phyloP scores from a whole-genome alignment of 1,284 basidiomycete species.

The Gymnopus androsaceus region DNA sequence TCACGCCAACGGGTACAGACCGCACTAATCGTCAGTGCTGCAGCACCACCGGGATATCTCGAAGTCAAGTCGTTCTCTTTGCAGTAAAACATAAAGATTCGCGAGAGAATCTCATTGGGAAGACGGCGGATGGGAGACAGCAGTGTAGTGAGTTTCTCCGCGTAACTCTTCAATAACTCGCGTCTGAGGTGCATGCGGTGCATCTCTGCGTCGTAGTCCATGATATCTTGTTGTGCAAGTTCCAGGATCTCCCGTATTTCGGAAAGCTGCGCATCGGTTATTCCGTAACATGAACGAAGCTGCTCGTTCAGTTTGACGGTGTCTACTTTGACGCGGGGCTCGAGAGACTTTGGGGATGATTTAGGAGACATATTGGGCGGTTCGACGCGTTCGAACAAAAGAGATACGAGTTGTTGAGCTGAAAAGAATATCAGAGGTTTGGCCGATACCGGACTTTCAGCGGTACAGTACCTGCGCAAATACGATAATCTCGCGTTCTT shows the following conservation, averaged over 20 bases:
- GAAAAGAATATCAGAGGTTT: too few relatives aligned
- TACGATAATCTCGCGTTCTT: too few relatives aligned
- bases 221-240: background rate
- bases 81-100: background rate
- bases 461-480: too few relatives aligned
- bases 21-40: background rate
- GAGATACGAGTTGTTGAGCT: too few relatives aligned
- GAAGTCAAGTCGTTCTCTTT: background rate
- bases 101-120: background rate
- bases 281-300: background rate
- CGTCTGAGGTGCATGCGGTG: background rate
- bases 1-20: background rate
- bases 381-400: too few relatives aligned
- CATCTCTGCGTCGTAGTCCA: background rate
- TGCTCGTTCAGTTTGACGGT: background rate
- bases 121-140: conserved; percentile 1
- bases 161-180: background rate
- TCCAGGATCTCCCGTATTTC: background rate
- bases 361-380: too few relatives aligned
- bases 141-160: background rate
- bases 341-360: background rate
- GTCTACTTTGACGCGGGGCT: background rate
- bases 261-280: background rate
- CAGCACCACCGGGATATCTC: too few relatives aligned
- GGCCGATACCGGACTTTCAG: too few relatives aligned